A percentile compares a stretch with the other conserved stretches of the same genome.
Conservation (phyloP, 257 asterid species). For the Solanum megistacrolobum region DNA sequence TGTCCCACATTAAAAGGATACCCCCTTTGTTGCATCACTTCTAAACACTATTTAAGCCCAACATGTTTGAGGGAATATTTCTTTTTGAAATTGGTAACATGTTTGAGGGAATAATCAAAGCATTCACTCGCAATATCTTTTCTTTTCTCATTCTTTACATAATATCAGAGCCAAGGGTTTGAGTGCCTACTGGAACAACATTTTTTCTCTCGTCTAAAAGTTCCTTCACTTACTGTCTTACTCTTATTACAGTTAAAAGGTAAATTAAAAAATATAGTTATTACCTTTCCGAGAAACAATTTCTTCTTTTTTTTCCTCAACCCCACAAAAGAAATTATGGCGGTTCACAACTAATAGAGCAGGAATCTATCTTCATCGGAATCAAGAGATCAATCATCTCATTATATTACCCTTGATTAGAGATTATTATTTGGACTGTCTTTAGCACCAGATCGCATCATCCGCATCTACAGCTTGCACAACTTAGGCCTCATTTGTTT, state of each 20-base stretch:
- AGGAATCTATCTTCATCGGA: not conserved
- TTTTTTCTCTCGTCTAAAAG: not conserved
- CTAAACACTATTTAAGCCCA: not conserved
- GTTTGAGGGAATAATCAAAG: not conserved
- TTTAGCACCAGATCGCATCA: not conserved
- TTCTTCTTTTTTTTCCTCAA: not conserved
- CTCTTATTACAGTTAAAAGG: not conserved
- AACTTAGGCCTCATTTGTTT: not conserved
- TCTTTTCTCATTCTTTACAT: not conserved
- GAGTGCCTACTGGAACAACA: not conserved
- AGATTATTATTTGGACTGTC: not conserved
- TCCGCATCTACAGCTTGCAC: not conserved
- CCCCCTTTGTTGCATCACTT: too few relatives aligned
- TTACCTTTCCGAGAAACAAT: not conserved
- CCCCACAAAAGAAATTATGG: not conserved
- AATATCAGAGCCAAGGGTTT: not conserved
- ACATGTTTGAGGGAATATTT: not conserved
- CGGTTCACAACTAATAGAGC: not conserved
- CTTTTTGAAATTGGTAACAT: not conserved
- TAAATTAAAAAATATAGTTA: not conserved
- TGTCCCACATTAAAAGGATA: too few relatives aligned
- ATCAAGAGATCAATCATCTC: not conserved
- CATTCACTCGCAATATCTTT: not conserved
- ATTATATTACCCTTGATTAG: not conserved
- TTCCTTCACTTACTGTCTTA: not conserved